Evolutionary conservation across 352 stramenopile species (phyloP).

Genomic region (Phytophthora palmivora): DNA sequence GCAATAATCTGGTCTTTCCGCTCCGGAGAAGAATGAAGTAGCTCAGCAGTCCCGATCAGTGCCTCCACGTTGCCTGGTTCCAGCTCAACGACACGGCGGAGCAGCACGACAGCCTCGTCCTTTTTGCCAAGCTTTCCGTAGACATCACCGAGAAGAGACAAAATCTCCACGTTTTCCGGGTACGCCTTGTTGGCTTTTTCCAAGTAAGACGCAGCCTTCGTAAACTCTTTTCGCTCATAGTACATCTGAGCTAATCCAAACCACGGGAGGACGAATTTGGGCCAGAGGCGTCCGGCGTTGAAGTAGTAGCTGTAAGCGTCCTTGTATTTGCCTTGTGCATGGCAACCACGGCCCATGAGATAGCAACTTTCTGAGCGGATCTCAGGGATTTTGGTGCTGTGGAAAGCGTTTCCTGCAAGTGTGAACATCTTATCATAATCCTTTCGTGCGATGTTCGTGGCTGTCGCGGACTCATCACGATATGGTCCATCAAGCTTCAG

Average conservation of each 20-base stretch:
- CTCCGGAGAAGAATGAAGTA: conserved; percentile 79
- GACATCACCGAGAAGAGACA: conserved; percentile 82
- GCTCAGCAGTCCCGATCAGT: conserved; percentile 81
- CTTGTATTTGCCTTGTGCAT: conserved; percentile 95
- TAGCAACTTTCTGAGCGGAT: conserved; percentile 98
- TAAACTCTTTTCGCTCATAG: conserved; percentile 87
- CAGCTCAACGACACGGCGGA: conserved; percentile 85
- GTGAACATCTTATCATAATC: conserved; percentile 93
- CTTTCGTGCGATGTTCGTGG: conserved; percentile 80
- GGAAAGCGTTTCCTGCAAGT: conserved; percentile 87
- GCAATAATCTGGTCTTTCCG: conserved; percentile 90
- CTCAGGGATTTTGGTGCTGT: conserved; percentile 88
- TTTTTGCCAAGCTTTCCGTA: conserved; percentile 87
- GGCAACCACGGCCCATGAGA: conserved; percentile 95
- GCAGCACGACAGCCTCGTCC: conserved; percentile 78
- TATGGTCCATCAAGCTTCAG: conserved; percentile 85
- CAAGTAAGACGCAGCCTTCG: conserved; percentile 84
- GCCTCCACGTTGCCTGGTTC: conserved; percentile 89
- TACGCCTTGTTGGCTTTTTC: conserved; percentile 92
- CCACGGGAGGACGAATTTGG: conserved; percentile 88
- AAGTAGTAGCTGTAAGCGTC: conserved; percentile 97
- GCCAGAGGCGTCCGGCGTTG: conserved; percentile 90
- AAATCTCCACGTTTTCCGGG: conserved; percentile 87
- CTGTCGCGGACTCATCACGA: conserved; percentile 70
- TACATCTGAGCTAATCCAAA: conserved; percentile 91